Conservation (phyloP, 2,329 filamentous ascomycete species). For the Septoria petroselini region DNA sequence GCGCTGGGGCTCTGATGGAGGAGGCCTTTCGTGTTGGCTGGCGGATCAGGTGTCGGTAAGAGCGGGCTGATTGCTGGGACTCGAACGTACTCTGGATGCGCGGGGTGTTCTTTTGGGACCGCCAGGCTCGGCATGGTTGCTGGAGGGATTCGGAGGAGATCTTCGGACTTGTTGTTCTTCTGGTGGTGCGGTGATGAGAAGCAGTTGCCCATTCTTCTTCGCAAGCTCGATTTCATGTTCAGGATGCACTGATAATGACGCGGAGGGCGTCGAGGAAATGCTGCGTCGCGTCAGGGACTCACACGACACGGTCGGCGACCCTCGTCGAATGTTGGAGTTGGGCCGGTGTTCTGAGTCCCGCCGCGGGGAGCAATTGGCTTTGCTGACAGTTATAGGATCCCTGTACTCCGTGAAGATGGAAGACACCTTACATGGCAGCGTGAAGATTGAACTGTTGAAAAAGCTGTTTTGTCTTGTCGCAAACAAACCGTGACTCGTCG, state of each 20-base stretch:
- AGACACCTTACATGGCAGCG: too few species aligned
- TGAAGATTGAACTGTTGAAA: too few species aligned
- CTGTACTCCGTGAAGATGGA: not conserved
- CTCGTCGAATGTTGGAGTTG: not conserved
- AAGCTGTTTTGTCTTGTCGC: too few species aligned
- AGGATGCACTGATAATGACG: not conserved
- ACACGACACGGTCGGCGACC: too few species aligned
- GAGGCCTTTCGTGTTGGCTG: not conserved
- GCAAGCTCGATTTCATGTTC: constrained; percentile 7
- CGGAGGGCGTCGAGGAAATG: not conserved
- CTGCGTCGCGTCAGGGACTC: not conserved
- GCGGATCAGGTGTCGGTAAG: constrained; percentile 6
- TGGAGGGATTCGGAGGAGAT: constrained; percentile 4
- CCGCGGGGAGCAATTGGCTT: constrained; percentile 4
- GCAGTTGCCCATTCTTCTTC: constrained; percentile 12
- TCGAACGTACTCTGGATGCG: constrained; percentile 15
- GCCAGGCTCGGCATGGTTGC: constrained; percentile 5
- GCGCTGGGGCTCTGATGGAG: not conserved
- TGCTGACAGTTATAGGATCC: constrained; percentile 3
- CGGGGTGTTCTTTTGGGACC: constrained; percentile 5
- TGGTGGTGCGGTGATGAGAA: constrained; percentile 8
- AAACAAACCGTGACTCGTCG: too few species aligned
- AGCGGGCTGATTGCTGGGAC: not conserved
- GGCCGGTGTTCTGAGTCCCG: not conserved
- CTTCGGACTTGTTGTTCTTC: not conserved